Evolutionary conservation across 2,329 filamentous ascomycete genomes (phyloP).

Genomic region (Huntiella savannae): DNA sequence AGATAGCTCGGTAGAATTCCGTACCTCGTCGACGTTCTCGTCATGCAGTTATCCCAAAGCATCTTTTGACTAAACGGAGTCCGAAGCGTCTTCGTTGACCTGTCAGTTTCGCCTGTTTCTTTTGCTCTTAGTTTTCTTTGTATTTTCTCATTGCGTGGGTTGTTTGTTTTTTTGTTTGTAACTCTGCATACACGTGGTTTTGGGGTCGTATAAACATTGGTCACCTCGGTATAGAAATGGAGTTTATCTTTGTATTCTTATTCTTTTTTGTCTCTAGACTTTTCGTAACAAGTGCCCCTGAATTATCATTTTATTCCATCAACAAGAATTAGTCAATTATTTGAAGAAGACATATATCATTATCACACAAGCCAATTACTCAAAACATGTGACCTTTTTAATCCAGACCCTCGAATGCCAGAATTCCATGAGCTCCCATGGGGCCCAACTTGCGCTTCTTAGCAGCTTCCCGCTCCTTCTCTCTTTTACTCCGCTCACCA

Average conservation of each 20-base stretch:
- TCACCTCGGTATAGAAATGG: too few species aligned
- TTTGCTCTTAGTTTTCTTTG: not conserved
- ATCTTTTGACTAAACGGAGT: too few species aligned
- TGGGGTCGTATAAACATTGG: too few species aligned
- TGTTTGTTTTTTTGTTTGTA: not conserved
- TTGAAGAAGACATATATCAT: not conserved
- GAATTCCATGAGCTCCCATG: conserved; percentile 31
- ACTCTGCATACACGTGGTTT: not conserved
- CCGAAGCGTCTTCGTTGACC: not conserved
- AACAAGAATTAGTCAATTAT: not conserved
- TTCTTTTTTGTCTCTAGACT: conserved; percentile 2
- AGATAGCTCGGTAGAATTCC: conserved; percentile 14
- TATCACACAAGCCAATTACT: not conserved
- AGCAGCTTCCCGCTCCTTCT: conserved; percentile 16
- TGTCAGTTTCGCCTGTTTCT: not conserved
- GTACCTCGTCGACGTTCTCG: too few species aligned
- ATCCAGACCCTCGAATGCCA: conserved; percentile 30
- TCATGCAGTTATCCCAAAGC: too few species aligned
- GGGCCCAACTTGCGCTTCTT: conserved; percentile 27
- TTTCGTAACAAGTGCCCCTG: not conserved
- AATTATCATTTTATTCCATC: not conserved
- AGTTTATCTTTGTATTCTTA: not conserved
- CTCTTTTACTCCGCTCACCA: conserved; percentile 1
- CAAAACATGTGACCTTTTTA: conserved; percentile 13
- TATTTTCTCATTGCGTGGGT: not conserved